Percentiles rank a stretch among this genome's conserved stretches.
These are phyloP conservation scores for Suillus discolor DNA, from an alignment of 768 basidiomycete genomes.

Conservation along the genomic window DNA sequence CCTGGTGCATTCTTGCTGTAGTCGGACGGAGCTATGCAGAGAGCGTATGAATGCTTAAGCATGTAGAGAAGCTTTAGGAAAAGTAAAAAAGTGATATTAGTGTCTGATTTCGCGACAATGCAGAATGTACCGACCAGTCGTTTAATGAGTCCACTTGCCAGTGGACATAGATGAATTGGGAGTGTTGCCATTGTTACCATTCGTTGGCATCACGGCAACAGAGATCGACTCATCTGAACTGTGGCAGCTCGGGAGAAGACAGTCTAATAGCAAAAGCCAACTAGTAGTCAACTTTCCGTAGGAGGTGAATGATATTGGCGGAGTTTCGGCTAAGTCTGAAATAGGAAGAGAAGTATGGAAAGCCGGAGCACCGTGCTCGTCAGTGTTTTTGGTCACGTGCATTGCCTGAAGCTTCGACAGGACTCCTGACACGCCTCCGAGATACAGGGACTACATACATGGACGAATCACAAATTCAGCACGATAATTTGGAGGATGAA, in stretches of 20 bases:
- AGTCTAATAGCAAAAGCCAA: too few species aligned
- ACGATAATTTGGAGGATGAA: too few species aligned
- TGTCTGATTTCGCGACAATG: conserved; percentile 11
- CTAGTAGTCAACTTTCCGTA: too few species aligned
- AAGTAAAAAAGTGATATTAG: conserved; percentile 56
- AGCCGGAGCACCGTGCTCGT: too few species aligned
- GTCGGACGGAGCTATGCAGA: conserved; percentile 16
- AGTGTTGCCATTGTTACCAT: conserved; percentile 7
- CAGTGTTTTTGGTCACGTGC: too few species aligned
- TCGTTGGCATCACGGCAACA: conserved; percentile 20
- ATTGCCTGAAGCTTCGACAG: too few species aligned
- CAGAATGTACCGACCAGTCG: conserved; percentile 16
- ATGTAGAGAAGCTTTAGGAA: conserved; percentile 41
- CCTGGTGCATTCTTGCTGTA: conserved; percentile 5
- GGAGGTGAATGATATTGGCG: too few species aligned
- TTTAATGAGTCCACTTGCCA: conserved; percentile 1
- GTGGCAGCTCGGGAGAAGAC: conserved; percentile 11
- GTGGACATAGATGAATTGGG: conserved; percentile 11
- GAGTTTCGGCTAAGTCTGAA: too few species aligned
- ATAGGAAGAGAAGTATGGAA: too few species aligned
- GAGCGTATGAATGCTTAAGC: conserved; percentile 45
- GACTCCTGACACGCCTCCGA: too few species aligned
- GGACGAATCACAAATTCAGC: too few species aligned
- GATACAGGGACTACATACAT: too few species aligned
- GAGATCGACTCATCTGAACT: conserved; percentile 43